phyloP scores from a whole-genome alignment of 148 eudicot genomes.

The Hydrangea macrophylla region DNA sequence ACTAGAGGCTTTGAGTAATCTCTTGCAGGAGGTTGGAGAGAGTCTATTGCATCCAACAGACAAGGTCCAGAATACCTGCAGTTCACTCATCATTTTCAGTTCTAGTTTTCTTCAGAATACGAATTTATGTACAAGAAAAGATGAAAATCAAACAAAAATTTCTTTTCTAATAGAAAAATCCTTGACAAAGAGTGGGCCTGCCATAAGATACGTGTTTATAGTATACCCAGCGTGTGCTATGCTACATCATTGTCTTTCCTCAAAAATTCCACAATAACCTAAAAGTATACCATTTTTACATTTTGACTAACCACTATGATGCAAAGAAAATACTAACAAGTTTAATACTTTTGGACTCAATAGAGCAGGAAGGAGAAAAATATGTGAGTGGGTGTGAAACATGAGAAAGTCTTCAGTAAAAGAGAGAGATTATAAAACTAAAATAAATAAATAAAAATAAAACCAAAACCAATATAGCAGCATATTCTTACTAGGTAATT shows the following conservation, averaged over 20 bases:
- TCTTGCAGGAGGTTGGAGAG: slow-evolving; percentile 67
- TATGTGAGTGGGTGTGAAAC: no score
- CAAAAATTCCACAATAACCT: neutral
- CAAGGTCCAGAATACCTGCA: slow-evolving; percentile 82
- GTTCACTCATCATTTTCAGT: neutral
- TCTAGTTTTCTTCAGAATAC: neutral
- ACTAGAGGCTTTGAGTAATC: slow-evolving; percentile 76
- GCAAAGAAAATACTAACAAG: no score
- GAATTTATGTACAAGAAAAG: neutral
- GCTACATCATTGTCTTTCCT: neutral
- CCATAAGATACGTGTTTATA: no score
- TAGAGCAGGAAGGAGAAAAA: no score
- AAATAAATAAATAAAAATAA: no score
- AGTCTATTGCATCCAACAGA: slow-evolving; percentile 78
- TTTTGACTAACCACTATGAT: no score
- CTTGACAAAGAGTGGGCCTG: neutral
- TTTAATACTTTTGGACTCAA: no score
- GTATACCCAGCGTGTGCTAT: neutral
- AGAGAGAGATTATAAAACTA: no score
- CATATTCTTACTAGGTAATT: no score
- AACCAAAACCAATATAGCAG: no score
- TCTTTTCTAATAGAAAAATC: neutral
- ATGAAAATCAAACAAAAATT: neutral
- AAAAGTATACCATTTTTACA: no score
- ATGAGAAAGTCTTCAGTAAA: no score